Percentiles rank a stretch among this genome's conserved stretches.
Evolutionary conservation across 1,139 yeast species (phyloP).

Genomic region (Hansenula sp.): DNA sequence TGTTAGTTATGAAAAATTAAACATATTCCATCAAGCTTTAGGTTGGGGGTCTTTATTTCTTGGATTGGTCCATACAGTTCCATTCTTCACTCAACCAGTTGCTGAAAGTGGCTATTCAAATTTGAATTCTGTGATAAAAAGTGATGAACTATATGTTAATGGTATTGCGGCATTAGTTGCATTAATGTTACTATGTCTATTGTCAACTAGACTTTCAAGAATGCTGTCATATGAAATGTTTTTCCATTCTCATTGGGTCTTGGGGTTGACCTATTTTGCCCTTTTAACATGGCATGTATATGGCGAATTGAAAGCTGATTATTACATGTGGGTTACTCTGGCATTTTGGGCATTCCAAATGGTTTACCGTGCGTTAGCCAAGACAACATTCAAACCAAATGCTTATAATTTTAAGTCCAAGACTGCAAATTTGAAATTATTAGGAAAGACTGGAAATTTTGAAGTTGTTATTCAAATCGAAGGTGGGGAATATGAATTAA

Average conservation of each 20-base stretch:
- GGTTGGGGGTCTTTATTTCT: slow-evolving; percentile 45
- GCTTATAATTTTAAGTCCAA: slow-evolving; percentile 44
- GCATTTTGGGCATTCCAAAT: slow-evolving; percentile 55
- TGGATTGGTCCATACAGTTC: slow-evolving; percentile 49
- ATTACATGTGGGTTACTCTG: slow-evolving; percentile 53
- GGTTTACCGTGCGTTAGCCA: slow-evolving; percentile 46
- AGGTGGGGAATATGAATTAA: slow-evolving; percentile 27
- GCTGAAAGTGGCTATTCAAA: slow-evolving; percentile 45
- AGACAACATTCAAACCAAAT: slow-evolving; percentile 46
- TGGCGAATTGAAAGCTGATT: slow-evolving; percentile 35
- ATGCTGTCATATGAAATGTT: slow-evolving; percentile 47
- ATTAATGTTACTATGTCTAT: slow-evolving; percentile 42
- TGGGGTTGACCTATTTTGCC: slow-evolving; percentile 51
- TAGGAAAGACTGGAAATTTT: slow-evolving; percentile 32
- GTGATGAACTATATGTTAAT: slow-evolving; percentile 20
- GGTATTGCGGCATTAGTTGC: slow-evolving; percentile 44
- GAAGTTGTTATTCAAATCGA: slow-evolving; percentile 39
- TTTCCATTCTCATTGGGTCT: slow-evolving; percentile 55
- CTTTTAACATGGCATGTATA: slow-evolving; percentile 49
- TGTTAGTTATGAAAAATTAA: slow-evolving; percentile 51
- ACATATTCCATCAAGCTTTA: slow-evolving; percentile 41
- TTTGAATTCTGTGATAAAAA: slow-evolving; percentile 5
- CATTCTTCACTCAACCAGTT: slow-evolving; percentile 44
- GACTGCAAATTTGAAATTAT: slow-evolving; percentile 33
- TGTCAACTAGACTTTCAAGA: slow-evolving; percentile 44